Evolutionary conservation across 805 yeast species (phyloP).

Genomic region (Starmerella bacillaris): DNA sequence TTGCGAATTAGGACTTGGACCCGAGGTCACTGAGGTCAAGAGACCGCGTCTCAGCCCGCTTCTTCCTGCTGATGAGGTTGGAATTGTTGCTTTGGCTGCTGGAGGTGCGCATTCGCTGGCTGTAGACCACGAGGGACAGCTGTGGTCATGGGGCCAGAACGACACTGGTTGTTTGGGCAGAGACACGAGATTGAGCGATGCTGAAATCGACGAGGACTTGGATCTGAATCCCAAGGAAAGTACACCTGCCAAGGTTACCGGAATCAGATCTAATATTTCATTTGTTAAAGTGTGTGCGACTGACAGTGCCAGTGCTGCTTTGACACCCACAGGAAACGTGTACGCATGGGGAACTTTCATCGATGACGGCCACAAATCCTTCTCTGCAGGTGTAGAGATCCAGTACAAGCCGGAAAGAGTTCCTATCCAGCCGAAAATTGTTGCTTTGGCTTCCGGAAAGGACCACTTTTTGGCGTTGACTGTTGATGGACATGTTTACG

Average conservation of each 20-base stretch:
- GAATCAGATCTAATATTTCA: constrained; percentile 35
- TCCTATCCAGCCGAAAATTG: constrained; percentile 43
- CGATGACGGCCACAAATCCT: constrained; percentile 74
- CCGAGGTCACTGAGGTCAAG: constrained; percentile 81
- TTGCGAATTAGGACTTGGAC: constrained; percentile 97
- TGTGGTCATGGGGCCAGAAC: constrained; percentile 99
- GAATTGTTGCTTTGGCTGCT: constrained; percentile 70
- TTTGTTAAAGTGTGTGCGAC: constrained; percentile 79
- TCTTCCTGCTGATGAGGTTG: constrained; percentile 41
- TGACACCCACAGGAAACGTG: constrained; percentile 67
- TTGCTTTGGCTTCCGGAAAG: constrained; percentile 77
- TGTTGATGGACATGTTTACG: constrained; percentile 65
- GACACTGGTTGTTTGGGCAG: constrained; percentile 87
- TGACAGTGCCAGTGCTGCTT: constrained; percentile 71
- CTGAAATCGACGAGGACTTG: constrained; percentile 35
- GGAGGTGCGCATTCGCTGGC: constrained; percentile 95
- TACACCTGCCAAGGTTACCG: constrained; percentile 63
- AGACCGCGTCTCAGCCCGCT: constrained; percentile 84
- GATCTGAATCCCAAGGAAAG: constrained; percentile 79
- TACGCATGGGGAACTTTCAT: constrained; percentile 96
- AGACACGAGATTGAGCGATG: constrained; percentile 54
- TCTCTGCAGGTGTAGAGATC: constrained; percentile 40
- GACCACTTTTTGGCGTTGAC: constrained; percentile 81
- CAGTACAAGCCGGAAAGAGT: constrained; percentile 57
- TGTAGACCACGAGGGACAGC: constrained; percentile 48